Evolutionary conservation across 1,139 yeast genomes (phyloP).

Genomic region (Geotrichum reessii): DNA sequence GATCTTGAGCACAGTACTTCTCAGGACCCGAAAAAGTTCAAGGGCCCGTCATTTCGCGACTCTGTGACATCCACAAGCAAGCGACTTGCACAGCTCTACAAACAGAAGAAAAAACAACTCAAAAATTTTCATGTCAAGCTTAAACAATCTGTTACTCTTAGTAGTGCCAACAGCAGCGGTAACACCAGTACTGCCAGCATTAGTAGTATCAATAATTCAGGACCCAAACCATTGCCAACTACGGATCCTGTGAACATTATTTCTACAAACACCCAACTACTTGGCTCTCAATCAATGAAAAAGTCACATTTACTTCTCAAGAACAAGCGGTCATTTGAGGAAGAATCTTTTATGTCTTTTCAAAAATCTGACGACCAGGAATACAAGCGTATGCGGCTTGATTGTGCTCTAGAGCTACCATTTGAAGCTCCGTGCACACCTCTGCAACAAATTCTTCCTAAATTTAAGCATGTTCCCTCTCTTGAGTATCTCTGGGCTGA

Average conservation of each 20-base stretch:
- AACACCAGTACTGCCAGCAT: background rate
- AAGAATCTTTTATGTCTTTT: background rate
- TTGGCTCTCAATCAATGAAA: background rate
- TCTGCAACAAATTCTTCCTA: background rate
- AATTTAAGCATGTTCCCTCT: background rate
- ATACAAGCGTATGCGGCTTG: background rate
- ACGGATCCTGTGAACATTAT: background rate
- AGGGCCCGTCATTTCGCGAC: background rate
- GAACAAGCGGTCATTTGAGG: background rate
- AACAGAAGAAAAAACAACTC: background rate
- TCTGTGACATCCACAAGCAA: background rate
- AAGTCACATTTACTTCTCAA: background rate
- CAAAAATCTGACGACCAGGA: background rate
- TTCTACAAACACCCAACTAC: background rate
- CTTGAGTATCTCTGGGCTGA: background rate
- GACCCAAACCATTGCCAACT: background rate
- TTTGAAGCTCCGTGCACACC: background rate
- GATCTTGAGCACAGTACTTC: background rate
- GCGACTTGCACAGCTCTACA: background rate
- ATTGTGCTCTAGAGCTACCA: background rate
- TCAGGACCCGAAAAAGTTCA: background rate
- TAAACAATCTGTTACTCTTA: background rate
- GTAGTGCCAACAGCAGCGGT: background rate
- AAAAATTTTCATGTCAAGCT: background rate
- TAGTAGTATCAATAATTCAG: background rate